Evolutionary conservation across 1,139 yeast genomes (phyloP).

Genomic region (Eremothecium gossypii): DNA sequence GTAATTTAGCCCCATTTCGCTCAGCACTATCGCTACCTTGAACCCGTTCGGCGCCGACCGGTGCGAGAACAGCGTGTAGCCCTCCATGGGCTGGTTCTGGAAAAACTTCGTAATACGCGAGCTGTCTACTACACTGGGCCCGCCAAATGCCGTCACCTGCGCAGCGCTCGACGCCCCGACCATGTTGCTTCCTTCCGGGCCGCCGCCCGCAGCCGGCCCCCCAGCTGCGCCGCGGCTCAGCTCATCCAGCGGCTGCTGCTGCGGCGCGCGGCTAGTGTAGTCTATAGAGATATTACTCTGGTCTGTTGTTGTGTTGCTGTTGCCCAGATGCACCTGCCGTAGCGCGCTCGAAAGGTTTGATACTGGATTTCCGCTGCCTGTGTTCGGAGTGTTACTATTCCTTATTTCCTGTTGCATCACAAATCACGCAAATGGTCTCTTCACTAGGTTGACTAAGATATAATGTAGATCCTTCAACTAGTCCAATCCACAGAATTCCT

Average conservation of each 20-base stretch:
- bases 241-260: slow-evolving; percentile 12
- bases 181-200: slow-evolving; percentile 7
- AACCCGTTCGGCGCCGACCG: slow-evolving; percentile 95
- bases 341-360: slow-evolving; percentile 28
- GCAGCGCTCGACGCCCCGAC: slow-evolving; percentile 10
- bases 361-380: slow-evolving; percentile 11
- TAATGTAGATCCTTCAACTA: too few relatives aligned
- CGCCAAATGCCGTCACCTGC: slow-evolving; percentile 13
- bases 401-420: slow-evolving; percentile 7
- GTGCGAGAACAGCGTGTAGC: slow-evolving; percentile 81
- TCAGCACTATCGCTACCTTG: slow-evolving; percentile 83
- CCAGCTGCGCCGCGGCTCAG: slow-evolving; percentile 8
- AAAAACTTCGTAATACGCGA: slow-evolving; percentile 66
- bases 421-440: neutral
- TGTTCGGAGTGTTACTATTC: slow-evolving; percentile 3
- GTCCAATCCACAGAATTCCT: too few relatives aligned
- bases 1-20: slow-evolving; percentile 73
- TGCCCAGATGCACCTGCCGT: slow-evolving; percentile 25
- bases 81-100: slow-evolving; percentile 70
- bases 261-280: slow-evolving; percentile 10
- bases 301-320: slow-evolving; percentile 21
- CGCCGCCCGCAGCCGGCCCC: slow-evolving; percentile 1
- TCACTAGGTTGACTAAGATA: too few relatives aligned
- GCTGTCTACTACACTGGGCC: slow-evolving; percentile 21
- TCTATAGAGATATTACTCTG: slow-evolving; percentile 21